Conservation (phyloP, 345 rosid genomes). For the Laguncularia racemosa region DNA sequence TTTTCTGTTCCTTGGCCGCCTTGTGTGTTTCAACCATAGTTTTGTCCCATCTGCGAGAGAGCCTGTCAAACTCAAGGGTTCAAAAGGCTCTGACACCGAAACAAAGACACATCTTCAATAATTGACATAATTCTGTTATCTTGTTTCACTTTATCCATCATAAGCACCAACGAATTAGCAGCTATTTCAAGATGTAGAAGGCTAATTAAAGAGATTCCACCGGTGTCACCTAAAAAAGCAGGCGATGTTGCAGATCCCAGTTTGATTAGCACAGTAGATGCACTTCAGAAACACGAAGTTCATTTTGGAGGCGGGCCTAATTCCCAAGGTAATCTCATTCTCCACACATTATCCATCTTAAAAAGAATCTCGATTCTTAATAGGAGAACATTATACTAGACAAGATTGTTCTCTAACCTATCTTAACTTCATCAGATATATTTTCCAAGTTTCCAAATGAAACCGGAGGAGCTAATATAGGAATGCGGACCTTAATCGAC, state of each 20-base stretch:
- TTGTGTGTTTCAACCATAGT: conserved; percentile 41
- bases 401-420: background rate
- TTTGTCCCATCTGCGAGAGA: conserved; percentile 42
- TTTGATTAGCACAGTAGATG: conserved; percentile 15
- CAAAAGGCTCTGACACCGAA: conserved; percentile 13
- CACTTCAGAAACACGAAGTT: conserved; percentile 43
- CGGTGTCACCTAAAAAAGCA: conserved; percentile 18
- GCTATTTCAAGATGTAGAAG: conserved; percentile 48
- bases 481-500: conserved; percentile 79
- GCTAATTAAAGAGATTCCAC: conserved; percentile 29
- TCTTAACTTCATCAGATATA: conserved; percentile 31
- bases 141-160: conserved; percentile 42
- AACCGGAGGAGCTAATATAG: conserved; percentile 35
- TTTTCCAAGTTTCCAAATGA: conserved; percentile 38
- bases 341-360: background rate
- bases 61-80: conserved; percentile 1
- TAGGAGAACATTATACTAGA: no score
- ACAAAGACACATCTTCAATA: conserved; percentile 54
- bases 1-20: conserved; percentile 39
- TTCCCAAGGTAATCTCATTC: conserved; percentile 43
- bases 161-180: conserved; percentile 30
- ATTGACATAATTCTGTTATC: conserved; percentile 48
- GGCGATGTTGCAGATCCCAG: conserved; percentile 16
- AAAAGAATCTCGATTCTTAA: no score
- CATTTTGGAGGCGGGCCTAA: conserved; percentile 67